Evolutionary conservation across 73 alveolate species (phyloP).

Genomic region (Tetrahymena malaccensis): DNA sequence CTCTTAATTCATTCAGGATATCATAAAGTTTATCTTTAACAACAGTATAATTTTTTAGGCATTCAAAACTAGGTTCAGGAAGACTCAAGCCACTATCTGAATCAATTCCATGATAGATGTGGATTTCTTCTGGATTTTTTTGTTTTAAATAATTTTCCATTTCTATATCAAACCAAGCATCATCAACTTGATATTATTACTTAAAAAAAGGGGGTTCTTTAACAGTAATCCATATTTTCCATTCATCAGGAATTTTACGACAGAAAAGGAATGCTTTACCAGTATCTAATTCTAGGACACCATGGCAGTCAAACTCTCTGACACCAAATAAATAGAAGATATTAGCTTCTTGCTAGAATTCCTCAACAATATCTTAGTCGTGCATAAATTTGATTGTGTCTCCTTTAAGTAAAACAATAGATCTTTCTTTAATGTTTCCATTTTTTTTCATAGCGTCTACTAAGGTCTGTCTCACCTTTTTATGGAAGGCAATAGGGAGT

Average conservation of each 20-base stretch:
- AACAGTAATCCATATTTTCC: conserved; percentile 72
- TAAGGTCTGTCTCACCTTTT: not conserved
- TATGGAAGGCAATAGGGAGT: not conserved
- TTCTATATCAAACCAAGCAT: conserved; percentile 52
- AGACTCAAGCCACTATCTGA: conserved; percentile 65
- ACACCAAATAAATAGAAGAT: conserved; percentile 71
- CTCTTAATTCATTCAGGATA: conserved; percentile 74
- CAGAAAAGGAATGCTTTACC: conserved; percentile 47
- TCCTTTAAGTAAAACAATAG: not conserved
- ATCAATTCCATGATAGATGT: conserved; percentile 68
- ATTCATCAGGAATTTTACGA: conserved; percentile 42
- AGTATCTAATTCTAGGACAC: conserved; percentile 50
- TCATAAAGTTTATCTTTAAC: conserved; percentile 59
- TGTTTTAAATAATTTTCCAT: conserved; percentile 49
- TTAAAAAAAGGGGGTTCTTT: conserved; percentile 48
- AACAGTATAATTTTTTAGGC: conserved; percentile 45
- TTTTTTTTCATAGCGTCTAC: not conserved
- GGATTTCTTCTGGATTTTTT: conserved; percentile 56
- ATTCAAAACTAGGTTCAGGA: conserved; percentile 53
- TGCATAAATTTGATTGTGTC: not conserved
- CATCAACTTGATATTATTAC: conserved; percentile 42
- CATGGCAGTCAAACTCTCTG: conserved; percentile 52
- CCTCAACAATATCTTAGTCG: conserved; percentile 35
- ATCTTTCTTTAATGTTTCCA: not conserved
- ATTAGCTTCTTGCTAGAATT: conserved; percentile 53